A percentile compares a stretch with the other conserved stretches of the same genome.
Conservation (phyloP, 2,329 filamentous ascomycete species). For the Harringtonia lauricola region DNA sequence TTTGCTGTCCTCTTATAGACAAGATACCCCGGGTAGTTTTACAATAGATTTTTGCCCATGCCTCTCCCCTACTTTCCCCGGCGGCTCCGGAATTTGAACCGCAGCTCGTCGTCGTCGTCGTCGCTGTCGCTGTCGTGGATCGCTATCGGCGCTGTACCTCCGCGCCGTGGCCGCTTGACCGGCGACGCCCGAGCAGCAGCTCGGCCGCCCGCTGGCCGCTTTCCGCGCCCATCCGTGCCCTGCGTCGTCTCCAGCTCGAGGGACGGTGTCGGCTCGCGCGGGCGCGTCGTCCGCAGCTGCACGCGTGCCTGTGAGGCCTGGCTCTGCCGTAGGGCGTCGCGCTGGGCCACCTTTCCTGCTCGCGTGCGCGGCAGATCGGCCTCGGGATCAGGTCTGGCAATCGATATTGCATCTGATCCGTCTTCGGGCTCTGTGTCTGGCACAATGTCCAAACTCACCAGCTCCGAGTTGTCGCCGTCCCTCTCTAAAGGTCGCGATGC, state of each 20-base stretch:
- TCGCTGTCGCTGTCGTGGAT: constrained; percentile 17
- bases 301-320: constrained; percentile 15
- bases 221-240: constrained; percentile 18
- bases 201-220: constrained; percentile 16
- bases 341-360: constrained; percentile 21
- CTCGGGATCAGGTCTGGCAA: constrained; percentile 1
- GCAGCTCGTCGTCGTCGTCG: constrained; percentile 44
- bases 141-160: not conserved
- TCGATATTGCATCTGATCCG: no score
- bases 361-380: constrained; percentile 17
- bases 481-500: no score
- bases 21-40: constrained; percentile 1
- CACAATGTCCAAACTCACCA: constrained; percentile 5
- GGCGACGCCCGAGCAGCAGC: constrained; percentile 4
- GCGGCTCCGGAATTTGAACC: constrained; percentile 44
- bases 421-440: constrained; percentile 11
- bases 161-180: constrained; percentile 5
- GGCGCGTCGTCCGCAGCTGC: constrained; percentile 10
- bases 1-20: not conserved
- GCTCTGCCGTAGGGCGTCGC: constrained; percentile 13
- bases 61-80: constrained; percentile 13
- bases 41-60: not conserved
- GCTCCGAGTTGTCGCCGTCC: constrained; percentile 1
- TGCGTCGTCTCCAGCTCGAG: not conserved
- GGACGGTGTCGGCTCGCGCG: not conserved